These are phyloP conservation scores for Gliomastix tumulicola DNA, from an alignment of 2,329 filamentous ascomycete species.

Conservation along the genomic window DNA sequence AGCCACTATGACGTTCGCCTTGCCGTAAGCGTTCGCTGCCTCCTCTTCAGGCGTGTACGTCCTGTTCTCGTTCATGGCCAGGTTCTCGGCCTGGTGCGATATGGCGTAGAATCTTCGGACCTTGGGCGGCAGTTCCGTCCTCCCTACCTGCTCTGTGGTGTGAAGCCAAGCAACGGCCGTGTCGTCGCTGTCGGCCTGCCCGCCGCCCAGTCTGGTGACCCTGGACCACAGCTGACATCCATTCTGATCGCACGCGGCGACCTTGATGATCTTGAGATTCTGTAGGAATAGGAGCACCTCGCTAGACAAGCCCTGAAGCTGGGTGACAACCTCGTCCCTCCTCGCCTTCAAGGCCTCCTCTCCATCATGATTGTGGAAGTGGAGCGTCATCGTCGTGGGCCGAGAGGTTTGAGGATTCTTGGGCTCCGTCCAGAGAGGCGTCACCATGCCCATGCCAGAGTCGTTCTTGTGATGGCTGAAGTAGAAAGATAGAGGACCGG, in stretches of 20 bases:
- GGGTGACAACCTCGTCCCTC: constrained; percentile 14
- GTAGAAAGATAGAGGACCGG: constrained; percentile 33
- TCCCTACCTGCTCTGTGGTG: too few relatives aligned
- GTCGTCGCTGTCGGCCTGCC: constrained; percentile 7
- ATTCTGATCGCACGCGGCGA: constrained; percentile 18
- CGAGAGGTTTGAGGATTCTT: constrained; percentile 4
- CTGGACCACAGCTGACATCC: constrained; percentile 1
- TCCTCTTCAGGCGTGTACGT: constrained; percentile 17
- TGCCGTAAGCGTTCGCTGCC: constrained; percentile 5
- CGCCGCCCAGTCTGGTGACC: background rate
- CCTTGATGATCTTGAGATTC: constrained; percentile 24
- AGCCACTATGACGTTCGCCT: constrained; percentile 31
- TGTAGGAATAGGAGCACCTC: constrained; percentile 33
- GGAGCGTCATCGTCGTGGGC: constrained; percentile 28
- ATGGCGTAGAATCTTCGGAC: background rate
- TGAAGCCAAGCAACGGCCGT: too few relatives aligned
- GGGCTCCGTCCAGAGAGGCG: constrained; percentile 28
- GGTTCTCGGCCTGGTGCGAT: constrained; percentile 12
- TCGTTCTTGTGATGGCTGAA: constrained; percentile 30
- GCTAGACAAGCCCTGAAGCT: constrained; percentile 28
- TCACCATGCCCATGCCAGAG: constrained; percentile 44
- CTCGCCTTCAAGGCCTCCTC: constrained; percentile 6
- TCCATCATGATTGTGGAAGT: constrained; percentile 19
- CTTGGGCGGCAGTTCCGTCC: too few relatives aligned
- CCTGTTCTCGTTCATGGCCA: constrained; percentile 26